Base-by-base conservation (phyloP, 306 rosid species). In the Quillaja saponaria region DNA sequence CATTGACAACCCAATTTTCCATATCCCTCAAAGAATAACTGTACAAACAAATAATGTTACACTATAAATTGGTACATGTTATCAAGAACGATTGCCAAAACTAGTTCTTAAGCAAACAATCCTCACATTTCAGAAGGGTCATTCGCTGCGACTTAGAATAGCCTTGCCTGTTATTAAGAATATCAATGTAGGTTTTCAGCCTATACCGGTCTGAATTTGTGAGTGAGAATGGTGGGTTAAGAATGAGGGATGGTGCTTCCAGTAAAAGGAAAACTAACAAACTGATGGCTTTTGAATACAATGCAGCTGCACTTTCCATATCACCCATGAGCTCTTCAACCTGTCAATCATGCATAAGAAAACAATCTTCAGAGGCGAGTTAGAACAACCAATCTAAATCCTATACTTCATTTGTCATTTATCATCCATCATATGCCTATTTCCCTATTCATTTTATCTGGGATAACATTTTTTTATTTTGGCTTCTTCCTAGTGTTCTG, bases 311-410 rank as follows among this genome's bases (percentile, higher is more conserved):
- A 55, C 74, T 80, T 37, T 83, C 96, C 91, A 85, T 68, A 21
- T 78, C 73, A 42, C 91, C 95, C 99, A 94, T 81, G 61, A 90
- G 87, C 79, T 94, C 99, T 31, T 94, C 96, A 25, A 94, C 99
- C 99, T 94, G 84, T 74, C 73, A 81, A 55, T 25, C 61, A 56
- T 14, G 45, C 31, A 56, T 2, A 31, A 49, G 15, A 68, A 39
- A 51, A 58, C 16, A 66, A 63, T 17, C 28, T 41, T 63, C 64
- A 71, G 70, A 44, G 61, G 28, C 8, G 15, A 10, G 9, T 42
- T 52, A 46, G 40, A 67, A 55, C 10, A 31, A 46, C 19, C 53
- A 35, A 45, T 10, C 13, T 9, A 44, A n/a, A 62, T 49, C 54
- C 14, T n/a, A 25, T 14, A 15, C 39, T 63, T 55, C 48, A 50